These are phyloP conservation scores for Allomyces macrogynus DNA, from an alignment of 192 early-diverging fungal genomes.

Conservation along the genomic window DNA sequence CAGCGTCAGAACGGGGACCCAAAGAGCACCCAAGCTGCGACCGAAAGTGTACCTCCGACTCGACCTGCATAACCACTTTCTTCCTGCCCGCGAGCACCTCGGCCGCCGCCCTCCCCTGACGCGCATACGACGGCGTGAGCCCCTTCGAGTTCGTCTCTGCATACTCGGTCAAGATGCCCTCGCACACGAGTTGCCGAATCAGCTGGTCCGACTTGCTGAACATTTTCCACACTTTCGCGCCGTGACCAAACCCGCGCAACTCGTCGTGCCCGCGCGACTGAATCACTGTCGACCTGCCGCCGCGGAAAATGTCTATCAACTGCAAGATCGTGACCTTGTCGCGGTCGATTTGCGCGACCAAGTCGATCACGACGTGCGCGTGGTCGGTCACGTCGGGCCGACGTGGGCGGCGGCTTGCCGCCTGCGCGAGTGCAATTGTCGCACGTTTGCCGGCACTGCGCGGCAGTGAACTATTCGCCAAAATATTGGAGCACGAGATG, in stretches of 20 bases:
- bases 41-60: no score
- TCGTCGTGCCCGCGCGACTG: conserved; percentile 23
- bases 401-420: no score
- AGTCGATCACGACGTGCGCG: conserved; percentile 21
- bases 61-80: no score
- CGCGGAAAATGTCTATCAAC: conserved; percentile 54
- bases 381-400: conserved; percentile 30
- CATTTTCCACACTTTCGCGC: conserved; percentile 16
- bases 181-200: conserved; percentile 39
- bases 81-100: no score
- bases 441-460: conserved; percentile 51
- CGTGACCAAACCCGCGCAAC: conserved; percentile 31
- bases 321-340: conserved; percentile 44
- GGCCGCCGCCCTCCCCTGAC: no score
- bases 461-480: conserved; percentile 55
- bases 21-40: no score
- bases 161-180: conserved; percentile 41
- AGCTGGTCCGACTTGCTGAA: conserved; percentile 47
- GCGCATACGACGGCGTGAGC: no score
- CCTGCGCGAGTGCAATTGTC: conserved; percentile 49
- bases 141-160: not conserved
- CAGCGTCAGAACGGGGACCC: no score
- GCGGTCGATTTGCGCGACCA: conserved; percentile 19
- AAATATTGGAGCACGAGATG: conserved; percentile 76
- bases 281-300: conserved; percentile 34